Evolutionary conservation across 2,329 filamentous ascomycete genomes (phyloP).

Genomic region (Pseudogymnoascus sp.): DNA sequence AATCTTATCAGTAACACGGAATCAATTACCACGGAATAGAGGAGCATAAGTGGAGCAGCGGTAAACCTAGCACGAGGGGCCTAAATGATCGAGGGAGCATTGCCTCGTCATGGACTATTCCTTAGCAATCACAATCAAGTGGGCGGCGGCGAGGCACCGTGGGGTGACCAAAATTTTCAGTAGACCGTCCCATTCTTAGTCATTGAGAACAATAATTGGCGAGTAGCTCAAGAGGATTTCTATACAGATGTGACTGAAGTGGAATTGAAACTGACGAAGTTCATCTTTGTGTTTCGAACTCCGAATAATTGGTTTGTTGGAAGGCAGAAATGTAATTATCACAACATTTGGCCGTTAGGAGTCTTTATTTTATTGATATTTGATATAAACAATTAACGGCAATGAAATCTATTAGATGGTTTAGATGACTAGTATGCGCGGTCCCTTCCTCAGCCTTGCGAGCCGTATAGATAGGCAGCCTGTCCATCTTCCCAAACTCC

Average conservation of each 20-base stretch:
- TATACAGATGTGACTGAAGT: not conserved
- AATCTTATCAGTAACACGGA: not conserved
- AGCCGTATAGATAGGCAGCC: not conserved
- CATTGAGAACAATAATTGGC: not conserved
- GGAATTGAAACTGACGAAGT: not conserved
- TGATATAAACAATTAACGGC: not conserved
- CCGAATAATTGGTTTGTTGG: not conserved
- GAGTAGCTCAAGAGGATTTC: not conserved
- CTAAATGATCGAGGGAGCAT: too few species aligned
- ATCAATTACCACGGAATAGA: not conserved
- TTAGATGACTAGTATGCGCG: not conserved
- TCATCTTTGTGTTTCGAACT: not conserved
- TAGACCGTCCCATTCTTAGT: not conserved
- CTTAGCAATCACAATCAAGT: too few species aligned
- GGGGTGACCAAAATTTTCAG: not conserved
- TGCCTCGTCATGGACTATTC: too few species aligned
- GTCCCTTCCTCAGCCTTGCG: not conserved
- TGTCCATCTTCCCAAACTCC: not conserved
- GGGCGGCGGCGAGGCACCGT: not conserved
- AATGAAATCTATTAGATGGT: not conserved
- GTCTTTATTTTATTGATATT: not conserved
- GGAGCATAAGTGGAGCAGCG: not conserved
- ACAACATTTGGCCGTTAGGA: not conserved
- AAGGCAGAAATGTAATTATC: not conserved
- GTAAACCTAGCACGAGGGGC: not conserved